Conservation (phyloP, 129 eudicot genomes). For the Chrysanthemum lavandulifolium region DNA sequence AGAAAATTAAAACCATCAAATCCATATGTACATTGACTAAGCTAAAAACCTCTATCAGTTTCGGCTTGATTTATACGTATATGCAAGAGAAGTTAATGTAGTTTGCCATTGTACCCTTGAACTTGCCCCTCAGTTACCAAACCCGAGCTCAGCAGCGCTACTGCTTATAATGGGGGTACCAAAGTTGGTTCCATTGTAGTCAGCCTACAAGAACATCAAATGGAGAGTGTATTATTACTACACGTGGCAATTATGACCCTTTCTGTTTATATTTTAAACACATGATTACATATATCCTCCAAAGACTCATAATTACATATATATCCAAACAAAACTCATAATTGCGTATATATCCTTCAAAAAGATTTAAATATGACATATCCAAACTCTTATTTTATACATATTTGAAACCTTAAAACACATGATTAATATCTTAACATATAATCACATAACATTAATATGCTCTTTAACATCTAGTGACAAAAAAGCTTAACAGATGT, state of each 20-base stretch:
- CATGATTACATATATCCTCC: too few relatives aligned
- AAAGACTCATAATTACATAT: too few relatives aligned
- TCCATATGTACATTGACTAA: constrained; percentile 33
- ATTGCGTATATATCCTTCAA: too few relatives aligned
- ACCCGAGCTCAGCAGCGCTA: constrained; percentile 25
- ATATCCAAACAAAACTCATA: too few relatives aligned
- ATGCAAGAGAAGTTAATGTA: constrained; percentile 27
- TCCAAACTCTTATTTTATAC: too few relatives aligned
- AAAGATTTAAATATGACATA: too few relatives aligned
- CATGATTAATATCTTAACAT: too few relatives aligned
- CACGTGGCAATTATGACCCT: background rate
- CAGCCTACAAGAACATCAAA: constrained; percentile 28
- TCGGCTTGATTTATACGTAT: constrained; percentile 18
- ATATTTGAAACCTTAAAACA: too few relatives aligned
- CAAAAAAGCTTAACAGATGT: too few relatives aligned
- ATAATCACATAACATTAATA: too few relatives aligned
- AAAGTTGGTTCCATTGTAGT: constrained; percentile 26
- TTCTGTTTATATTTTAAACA: too few relatives aligned
- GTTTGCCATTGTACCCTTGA: constrained; percentile 2
- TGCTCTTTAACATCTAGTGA: too few relatives aligned
- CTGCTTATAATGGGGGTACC: constrained; percentile 29
- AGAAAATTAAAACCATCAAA: constrained; percentile 16
- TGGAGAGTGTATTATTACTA: background rate
- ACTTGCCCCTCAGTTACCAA: constrained; percentile 25
- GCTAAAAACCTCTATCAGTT: constrained; percentile 14